Percentiles rank a stretch among this genome's conserved stretches.
Conservation (phyloP, 208 protist genomes). For the Jaenimonas drosophilae region DNA sequence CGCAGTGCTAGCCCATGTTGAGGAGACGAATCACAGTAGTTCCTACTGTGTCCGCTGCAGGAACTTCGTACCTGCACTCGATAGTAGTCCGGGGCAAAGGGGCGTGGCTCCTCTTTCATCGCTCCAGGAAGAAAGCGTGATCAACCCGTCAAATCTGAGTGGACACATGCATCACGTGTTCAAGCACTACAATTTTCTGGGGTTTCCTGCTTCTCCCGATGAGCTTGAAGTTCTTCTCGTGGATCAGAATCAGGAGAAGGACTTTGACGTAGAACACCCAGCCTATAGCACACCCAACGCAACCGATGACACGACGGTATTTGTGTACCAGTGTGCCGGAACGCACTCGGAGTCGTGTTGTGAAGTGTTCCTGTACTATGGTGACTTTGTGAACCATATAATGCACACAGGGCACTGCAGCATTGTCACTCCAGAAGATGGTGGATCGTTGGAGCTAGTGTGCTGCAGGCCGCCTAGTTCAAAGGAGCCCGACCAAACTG, state of each 20-base stretch:
- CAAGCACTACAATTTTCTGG: slow-evolving; percentile 24
- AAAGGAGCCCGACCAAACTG: no score
- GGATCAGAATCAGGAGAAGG: no score
- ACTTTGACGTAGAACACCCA: slow-evolving; percentile 10
- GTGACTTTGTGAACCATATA: slow-evolving; percentile 47
- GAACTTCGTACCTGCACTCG: slow-evolving; percentile 1
- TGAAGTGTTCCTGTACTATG: slow-evolving; percentile 45
- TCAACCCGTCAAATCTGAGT: slow-evolving; percentile 10
- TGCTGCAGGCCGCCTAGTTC: no score
- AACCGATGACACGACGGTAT: slow-evolving; percentile 2
- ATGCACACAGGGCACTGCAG: slow-evolving; percentile 17
- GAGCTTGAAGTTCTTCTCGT: slow-evolving; percentile 48
- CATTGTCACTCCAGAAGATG: no score
- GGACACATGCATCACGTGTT: slow-evolving; percentile 21
- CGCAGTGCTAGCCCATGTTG: slow-evolving; percentile 29
- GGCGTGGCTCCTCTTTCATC: neutral
- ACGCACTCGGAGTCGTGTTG: slow-evolving; percentile 19
- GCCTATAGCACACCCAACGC: neutral
- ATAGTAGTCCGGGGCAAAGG: neutral
- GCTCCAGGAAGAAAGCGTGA: neutral
- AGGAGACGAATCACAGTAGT: slow-evolving; percentile 20
- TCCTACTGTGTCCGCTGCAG: slow-evolving; percentile 26
- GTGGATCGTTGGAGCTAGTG: no score
- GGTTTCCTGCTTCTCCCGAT: slow-evolving; percentile 22
- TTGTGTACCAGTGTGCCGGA: slow-evolving; percentile 17